Evolutionary conservation across 208 protist species (phyloP), one percentile per base, ranked within the genome.

Genomic region (Leishmania braziliensis): DNA sequence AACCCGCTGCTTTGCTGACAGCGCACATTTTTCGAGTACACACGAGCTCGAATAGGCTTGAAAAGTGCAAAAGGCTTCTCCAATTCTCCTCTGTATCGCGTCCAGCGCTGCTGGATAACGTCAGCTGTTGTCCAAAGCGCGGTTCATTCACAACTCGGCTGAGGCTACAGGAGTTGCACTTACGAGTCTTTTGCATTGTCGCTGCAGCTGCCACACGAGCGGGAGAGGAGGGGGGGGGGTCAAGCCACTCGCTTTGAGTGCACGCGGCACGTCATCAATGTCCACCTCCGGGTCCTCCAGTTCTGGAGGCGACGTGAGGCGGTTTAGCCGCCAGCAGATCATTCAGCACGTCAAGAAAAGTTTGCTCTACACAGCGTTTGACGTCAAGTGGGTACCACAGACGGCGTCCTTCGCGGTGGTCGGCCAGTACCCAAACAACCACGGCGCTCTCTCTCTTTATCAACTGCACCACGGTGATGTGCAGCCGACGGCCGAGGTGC

Each of bases 271-370:
- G 8, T 23, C 29, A 33, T 33, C 29, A 51, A 90, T 90, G 87
- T 83, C 81, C 54, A 77, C 72, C 66, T 50, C 84, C 23, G 75
- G 72, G 23, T 79, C 84, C 70, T 78, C 63, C 26, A 78, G 18
- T 29, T 75, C 78, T 3, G 86, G 91, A 5, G 84, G 85, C 54
- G 81, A 82, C 20, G 84, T 78, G 36, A 84, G 77, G 20, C 89
- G 87, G 29, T 71, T 93, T 12, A 89, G 92, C 36, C 94, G 93
- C 14, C 97, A 98, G 81, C 95, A 98, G 77, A 98, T 98, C 68
- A 94, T 99, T 69, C 93, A 98, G 71, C 96, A 99, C 82, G 89
- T 96, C 3, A 88, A 92, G 29, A 98, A 98, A 82, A 93, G 86
- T 56, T 80, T 99, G 18, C 92, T 95, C 46, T 98, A 95, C 80